phyloP scores from a whole-genome alignment of 371 early-diverging fungal genomes.

The Capillidium heterosporum region DNA sequence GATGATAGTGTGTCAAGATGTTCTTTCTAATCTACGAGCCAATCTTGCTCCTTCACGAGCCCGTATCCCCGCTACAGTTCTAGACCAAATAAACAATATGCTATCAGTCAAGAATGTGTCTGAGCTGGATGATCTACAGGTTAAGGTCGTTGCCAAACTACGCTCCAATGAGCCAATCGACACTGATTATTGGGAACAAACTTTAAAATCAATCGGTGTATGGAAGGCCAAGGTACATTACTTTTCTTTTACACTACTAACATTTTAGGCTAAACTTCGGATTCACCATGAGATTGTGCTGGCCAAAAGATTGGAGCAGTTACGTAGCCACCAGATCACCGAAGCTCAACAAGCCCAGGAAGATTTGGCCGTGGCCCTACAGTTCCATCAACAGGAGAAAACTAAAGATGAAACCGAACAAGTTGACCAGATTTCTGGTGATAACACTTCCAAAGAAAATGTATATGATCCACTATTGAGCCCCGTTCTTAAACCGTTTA shows the following conservation, averaged over 20 bases:
- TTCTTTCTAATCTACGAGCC: slow-evolving; percentile 25
- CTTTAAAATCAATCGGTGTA: slow-evolving; percentile 52
- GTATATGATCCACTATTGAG: no score
- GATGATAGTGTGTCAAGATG: slow-evolving; percentile 63
- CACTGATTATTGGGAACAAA: slow-evolving; percentile 87
- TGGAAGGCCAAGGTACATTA: slow-evolving; percentile 50
- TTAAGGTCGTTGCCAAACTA: slow-evolving; percentile 54
- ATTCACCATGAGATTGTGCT: slow-evolving; percentile 58
- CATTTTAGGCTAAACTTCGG: slow-evolving; percentile 31
- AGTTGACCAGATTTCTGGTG: no score
- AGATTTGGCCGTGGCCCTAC: slow-evolving; percentile 34
- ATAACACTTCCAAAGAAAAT: no score
- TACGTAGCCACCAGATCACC: slow-evolving; percentile 34
- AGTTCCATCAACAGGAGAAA: slow-evolving; percentile 16
- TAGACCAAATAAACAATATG: slow-evolving; percentile 19
- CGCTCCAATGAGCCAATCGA: slow-evolving; percentile 52
- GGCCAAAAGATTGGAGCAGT: slow-evolving; percentile 43
- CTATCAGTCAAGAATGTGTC: slow-evolving; percentile 49
- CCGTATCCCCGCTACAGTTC: background rate
- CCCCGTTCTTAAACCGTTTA: no score
- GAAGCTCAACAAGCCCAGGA: slow-evolving; percentile 49
- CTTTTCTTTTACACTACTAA: background rate
- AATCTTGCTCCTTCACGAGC: background rate
- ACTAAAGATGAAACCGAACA: background rate
- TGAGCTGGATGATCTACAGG: slow-evolving; percentile 48